Conservation (phyloP, 108 stramenopile genomes). For the Halocafeteria seosinensis region DNA sequence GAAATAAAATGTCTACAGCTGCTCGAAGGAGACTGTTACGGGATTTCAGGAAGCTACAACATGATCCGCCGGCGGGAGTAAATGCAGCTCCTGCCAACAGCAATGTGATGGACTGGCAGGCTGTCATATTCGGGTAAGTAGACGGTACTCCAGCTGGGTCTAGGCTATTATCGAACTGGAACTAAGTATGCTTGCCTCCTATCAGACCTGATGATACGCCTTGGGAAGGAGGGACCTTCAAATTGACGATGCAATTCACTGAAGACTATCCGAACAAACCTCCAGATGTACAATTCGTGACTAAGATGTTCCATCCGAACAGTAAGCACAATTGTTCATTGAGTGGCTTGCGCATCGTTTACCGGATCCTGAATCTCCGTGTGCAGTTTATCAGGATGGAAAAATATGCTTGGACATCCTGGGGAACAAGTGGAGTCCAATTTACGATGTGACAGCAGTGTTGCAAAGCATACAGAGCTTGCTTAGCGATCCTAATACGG, state of each 20-base stretch:
- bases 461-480: background rate
- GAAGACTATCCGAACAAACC: constrained; percentile 24
- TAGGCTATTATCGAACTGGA: background rate
- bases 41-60: constrained; percentile 87
- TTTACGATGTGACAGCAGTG: background rate
- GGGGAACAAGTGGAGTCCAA: background rate
- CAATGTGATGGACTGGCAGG: constrained; percentile 74
- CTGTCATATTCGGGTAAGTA: background rate
- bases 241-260: constrained; percentile 27
- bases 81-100: constrained; percentile 88
- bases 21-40: constrained; percentile 82
- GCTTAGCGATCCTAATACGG: too few relatives aligned
- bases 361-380: too few relatives aligned
- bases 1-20: too few relatives aligned
- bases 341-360: too few relatives aligned
- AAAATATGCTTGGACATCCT: constrained; percentile 6
- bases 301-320: constrained; percentile 38
- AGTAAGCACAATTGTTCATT: too few relatives aligned
- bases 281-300: constrained; percentile 30
- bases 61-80: constrained; percentile 90
- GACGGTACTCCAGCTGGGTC: constrained; percentile 42
- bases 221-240: constrained; percentile 29
- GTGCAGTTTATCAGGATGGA: constrained; percentile 27
- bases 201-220: constrained; percentile 23
- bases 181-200: background rate